Base-by-base conservation (phyloP, 176 grass and related monocot genomes). In the Bothriochloa decipiens region DNA sequence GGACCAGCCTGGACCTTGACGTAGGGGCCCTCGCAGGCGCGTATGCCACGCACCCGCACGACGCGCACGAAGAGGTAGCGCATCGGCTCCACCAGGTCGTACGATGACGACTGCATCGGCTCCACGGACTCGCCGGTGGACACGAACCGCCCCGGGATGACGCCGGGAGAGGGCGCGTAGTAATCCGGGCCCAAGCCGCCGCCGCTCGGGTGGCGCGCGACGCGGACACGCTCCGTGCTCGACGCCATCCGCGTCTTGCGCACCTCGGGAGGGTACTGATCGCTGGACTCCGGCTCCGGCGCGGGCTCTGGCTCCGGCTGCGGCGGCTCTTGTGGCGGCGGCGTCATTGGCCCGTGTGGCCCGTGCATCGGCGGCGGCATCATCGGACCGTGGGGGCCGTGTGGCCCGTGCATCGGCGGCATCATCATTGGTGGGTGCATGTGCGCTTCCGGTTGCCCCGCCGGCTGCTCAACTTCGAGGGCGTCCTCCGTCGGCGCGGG, bases 11-110 rank as follows among this genome's bases (percentile, higher is more conserved):
- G 86, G 33, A 94, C 86, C 91, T 90, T 99, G 6, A 94, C 91
- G 73, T 87, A 89, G 25, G 96, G 96, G 18, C 75, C 86, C 84
- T 96, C 89, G 75, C 96, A 96, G 36, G 93, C 55, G 61, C 91
- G 87, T 43, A 91, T 83, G 81, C 88, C 93, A 73, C 96, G 83
- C 70, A 92, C 96, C 36, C 79, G 83, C 6, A 99, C 90, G 1
- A 99, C 69, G 40, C 93, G 91, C 63, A 99, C 88, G 83, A 96
- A 99, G 28, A 99, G 89, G 87, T 96, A 99, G 1, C 91, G 85
- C 93, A 99, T 99, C 17, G 91, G 86, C 78, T 99, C 96, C 23
- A 99, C 96, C 36, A 99, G 77, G 87, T 99, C 93, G 87, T 96
- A 96, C 33, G 91, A 22, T 32, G 91, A 14, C 1, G 90, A 68